Evolutionary conservation across 352 stramenopile genomes (phyloP).

Genomic region (Phytophthora ohioensis): DNA sequence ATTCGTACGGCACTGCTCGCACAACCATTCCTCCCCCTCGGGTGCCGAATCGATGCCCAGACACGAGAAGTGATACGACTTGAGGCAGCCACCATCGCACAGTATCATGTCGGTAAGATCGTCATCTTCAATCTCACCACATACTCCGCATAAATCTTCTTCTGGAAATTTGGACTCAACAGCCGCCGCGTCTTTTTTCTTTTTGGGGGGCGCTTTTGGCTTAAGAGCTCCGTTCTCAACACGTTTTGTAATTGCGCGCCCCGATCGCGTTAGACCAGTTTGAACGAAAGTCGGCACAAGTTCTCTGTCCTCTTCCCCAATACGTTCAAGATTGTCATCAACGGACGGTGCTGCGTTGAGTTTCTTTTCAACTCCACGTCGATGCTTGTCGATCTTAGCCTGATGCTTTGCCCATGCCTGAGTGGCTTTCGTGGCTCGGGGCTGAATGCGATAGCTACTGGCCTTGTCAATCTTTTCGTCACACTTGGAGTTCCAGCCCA

Average conservation of each 20-base stretch:
- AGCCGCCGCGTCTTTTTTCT: constrained; percentile 38
- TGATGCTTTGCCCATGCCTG: constrained; percentile 57
- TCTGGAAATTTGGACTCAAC: constrained; percentile 63
- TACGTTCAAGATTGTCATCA: constrained; percentile 14
- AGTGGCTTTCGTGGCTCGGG: constrained; percentile 43
- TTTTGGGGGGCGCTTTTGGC: constrained; percentile 23
- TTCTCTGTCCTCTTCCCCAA: constrained; percentile 23
- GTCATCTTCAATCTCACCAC: constrained; percentile 87
- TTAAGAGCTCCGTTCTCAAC: constrained; percentile 47
- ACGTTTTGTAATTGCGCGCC: constrained; percentile 73
- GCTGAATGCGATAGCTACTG: constrained; percentile 50
- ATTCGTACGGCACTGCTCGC: constrained; percentile 90
- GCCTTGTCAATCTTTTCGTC: constrained; percentile 57
- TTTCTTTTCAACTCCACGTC: constrained; percentile 36
- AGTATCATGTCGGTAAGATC: constrained; percentile 87
- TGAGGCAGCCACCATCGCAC: constrained; percentile 93
- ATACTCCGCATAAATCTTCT: constrained; percentile 81
- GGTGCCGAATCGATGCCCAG: constrained; percentile 79
- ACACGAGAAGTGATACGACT: constrained; percentile 94
- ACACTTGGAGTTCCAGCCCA: constrained; percentile 69
- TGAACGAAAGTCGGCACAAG: constrained; percentile 61
- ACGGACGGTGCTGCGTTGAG: constrained; percentile 2
- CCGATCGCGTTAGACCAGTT: constrained; percentile 69
- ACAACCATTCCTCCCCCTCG: constrained; percentile 89
- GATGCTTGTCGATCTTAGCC: constrained; percentile 54